These are phyloP conservation scores for Pyrrhoderma lamaoense DNA, from an alignment of 1,284 basidiomycete species.

Conservation along the genomic window DNA sequence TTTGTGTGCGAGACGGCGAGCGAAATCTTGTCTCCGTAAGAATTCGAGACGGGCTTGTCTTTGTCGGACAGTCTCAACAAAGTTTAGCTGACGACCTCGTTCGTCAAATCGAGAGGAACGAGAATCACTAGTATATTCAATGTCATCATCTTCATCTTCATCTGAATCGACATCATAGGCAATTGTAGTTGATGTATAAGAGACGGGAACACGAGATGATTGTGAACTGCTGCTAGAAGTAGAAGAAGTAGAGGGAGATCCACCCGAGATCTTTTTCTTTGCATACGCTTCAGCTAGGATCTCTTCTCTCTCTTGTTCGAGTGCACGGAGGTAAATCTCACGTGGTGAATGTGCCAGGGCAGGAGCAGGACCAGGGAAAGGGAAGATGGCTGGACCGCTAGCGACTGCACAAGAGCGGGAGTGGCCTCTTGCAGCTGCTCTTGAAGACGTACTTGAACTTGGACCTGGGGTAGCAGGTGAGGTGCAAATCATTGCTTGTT, in stretches of 20 bases:
- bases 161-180: not conserved
- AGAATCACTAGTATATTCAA: not conserved
- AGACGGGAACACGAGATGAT: too few relatives aligned
- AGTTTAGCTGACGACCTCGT: slow-evolving; percentile 11
- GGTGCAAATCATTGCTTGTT: slow-evolving; percentile 12
- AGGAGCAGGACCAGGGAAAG: slow-evolving; percentile 13
- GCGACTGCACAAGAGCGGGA: slow-evolving; percentile 4
- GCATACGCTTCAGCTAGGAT: slow-evolving; percentile 12
- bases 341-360: not conserved
- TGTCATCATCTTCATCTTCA: not conserved
- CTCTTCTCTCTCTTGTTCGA: slow-evolving; percentile 17
- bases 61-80: slow-evolving; percentile 16
- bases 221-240: too few relatives aligned
- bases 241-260: not conserved
- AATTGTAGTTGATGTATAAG: too few relatives aligned
- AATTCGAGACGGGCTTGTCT: slow-evolving; percentile 16
- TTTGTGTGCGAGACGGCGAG: slow-evolving; percentile 11
- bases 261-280: not conserved
- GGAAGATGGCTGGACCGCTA: slow-evolving; percentile 10
- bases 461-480: not conserved
- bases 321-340: slow-evolving; percentile 15
- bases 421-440: not conserved
- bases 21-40: slow-evolving; percentile 15
- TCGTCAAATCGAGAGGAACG: slow-evolving; percentile 1
- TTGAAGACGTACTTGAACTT: not conserved